phyloP scores from a whole-genome alignment of 148 eudicot species.

The Dianthus caryophyllus region DNA sequence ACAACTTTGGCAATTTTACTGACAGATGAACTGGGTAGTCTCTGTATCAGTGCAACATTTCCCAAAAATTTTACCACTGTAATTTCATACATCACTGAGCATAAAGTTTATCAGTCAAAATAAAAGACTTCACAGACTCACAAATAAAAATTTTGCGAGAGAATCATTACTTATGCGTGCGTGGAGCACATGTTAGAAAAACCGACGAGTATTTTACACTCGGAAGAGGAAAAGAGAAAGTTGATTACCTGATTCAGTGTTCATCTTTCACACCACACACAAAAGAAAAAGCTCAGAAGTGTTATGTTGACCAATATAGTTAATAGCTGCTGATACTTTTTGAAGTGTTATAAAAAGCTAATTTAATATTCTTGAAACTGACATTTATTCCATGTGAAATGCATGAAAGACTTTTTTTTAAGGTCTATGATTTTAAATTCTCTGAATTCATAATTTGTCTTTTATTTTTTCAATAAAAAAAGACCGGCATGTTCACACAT shows the following conservation, averaged over 20 bases:
- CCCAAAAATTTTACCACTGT: conserved; percentile 72
- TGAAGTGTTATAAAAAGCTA: background rate
- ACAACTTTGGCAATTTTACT: conserved; percentile 56
- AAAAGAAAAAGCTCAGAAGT: background rate
- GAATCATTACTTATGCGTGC: too few species aligned
- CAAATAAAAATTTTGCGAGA: background rate
- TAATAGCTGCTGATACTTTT: background rate
- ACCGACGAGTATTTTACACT: background rate
- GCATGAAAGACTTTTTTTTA: background rate
- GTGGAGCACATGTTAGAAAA: too few species aligned
- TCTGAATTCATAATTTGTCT: too few species aligned
- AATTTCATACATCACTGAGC: conserved; percentile 2
- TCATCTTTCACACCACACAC: conserved; percentile 19
- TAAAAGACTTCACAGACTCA: too few species aligned
- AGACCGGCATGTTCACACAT: too few species aligned
- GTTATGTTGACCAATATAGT: background rate
- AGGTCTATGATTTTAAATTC: too few species aligned
- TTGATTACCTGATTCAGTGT: conserved; percentile 29
- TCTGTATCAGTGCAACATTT: conserved; percentile 69
- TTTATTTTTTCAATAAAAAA: too few species aligned
- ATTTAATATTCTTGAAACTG: background rate
- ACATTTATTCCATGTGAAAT: background rate
- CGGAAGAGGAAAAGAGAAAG: too few species aligned
- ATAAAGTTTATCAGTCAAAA: too few species aligned
- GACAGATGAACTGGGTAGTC: conserved; percentile 67